Conservation (phyloP, 202 grass and related monocot species). For the Setaria italica region DNA sequence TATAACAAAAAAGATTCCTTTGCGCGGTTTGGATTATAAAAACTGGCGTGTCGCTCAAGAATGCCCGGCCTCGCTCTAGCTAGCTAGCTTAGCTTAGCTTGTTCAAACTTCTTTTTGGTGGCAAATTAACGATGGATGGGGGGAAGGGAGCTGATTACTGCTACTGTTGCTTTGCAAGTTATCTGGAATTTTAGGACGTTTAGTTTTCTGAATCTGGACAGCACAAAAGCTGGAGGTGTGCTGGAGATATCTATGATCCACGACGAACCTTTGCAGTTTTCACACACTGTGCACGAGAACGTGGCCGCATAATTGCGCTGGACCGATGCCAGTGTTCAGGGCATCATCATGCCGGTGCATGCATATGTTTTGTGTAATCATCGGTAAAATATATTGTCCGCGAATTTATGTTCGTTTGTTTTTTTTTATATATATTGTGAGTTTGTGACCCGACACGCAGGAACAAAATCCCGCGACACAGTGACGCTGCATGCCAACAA, state of each 20-base stretch:
- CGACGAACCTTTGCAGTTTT: neutral
- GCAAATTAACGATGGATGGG: neutral
- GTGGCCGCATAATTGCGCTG: conserved; percentile 43
- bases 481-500: neutral
- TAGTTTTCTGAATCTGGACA: conserved; percentile 9
- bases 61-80: neutral
- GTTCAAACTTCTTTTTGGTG: neutral
- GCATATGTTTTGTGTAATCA: neutral
- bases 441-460: conserved; percentile 7
- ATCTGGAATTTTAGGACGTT: neutral
- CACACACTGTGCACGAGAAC: conserved; percentile 31
- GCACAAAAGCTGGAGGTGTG: conserved; percentile 8
- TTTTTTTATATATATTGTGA: too few relatives aligned
- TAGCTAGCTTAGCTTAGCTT: neutral
- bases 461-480: neutral
- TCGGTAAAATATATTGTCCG: conserved; percentile 1
- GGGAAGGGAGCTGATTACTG: neutral
- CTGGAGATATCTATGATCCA: conserved; percentile 5
- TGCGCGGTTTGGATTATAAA: conserved; percentile 6
- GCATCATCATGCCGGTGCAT: conserved; percentile 29
- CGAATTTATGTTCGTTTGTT: neutral
- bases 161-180: conserved; percentile 14
- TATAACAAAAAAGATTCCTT: conserved; percentile 34
- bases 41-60: conserved; percentile 38
- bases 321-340: conserved; percentile 30